Base-by-base conservation (phyloP, 2,329 filamentous ascomycete genomes). In the Fonsecaea pedrosoi region DNA sequence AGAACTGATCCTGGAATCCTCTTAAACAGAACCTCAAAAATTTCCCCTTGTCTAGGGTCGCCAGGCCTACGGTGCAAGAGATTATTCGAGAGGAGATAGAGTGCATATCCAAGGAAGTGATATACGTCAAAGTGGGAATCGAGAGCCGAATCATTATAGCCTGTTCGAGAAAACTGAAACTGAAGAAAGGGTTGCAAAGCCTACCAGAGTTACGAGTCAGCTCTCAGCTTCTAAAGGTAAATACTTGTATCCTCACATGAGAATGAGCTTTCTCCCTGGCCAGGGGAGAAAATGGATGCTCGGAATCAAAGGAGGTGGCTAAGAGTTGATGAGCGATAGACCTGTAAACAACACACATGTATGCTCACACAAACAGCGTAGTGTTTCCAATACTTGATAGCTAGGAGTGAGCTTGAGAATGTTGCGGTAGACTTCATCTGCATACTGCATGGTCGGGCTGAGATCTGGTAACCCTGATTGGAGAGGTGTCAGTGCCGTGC, bases 81-180 rank as follows among this genome's bases (percentile, higher is more conserved):
- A 4, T 30, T 1, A 32, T 54, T 54, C 25, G 50, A 54, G 25
- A 54, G 50, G 12, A 21, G 5, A 12, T 54, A 54, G 15, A 54
- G 50, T 54, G 50, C 50, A 13, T 18, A 13, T 18, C n/a, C 7
- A 13, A 54, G 50, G 25, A 54, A 54, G 50, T 54, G n/a, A 32
- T 18, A 54, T 54, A 32, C 25, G 25, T 54, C 50, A 32, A 54
- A 54, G 25, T 54, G n/a, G 12, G 15, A 30, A 32, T 18, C 25
- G 25, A 54, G 50, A 10, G 50, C 50, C 25, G 50, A 18, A n/a
- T n/a, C n/a, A 30, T 54, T 12, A 32, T 18, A 18, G 6, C 12
- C n/a, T 5, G 15, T n/a, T 54, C 25, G 50, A 12, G 15, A 54
- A 54, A 54, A 54, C 15, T 21, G 2, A 3, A 25, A 54, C 15